A percentile compares a stretch with the other conserved stretches of the same genome.
Conservation (phyloP, 345 rosid species). For the Brassica carinata region DNA sequence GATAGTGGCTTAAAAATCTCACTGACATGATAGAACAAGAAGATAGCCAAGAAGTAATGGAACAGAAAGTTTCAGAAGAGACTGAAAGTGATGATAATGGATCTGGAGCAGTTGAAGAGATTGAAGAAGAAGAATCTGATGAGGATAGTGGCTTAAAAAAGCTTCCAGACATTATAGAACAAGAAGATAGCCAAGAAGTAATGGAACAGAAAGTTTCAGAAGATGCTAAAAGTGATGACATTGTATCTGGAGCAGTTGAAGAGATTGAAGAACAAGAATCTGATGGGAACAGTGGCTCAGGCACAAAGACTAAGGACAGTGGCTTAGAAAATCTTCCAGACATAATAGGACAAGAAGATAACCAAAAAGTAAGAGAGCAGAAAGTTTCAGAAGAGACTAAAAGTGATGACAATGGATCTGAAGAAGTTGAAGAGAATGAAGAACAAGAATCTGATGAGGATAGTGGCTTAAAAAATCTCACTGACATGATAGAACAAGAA, state of each 20-base stretch:
- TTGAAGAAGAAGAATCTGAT: slow-evolving; percentile 15
- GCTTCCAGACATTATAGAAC: not conserved
- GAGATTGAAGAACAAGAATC: not conserved
- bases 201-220: too few relatives aligned
- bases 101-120: not conserved
- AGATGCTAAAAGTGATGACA: too few relatives aligned
- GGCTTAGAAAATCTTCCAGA: too few relatives aligned
- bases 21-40: slow-evolving; percentile 4
- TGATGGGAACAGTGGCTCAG: slow-evolving; percentile 1
- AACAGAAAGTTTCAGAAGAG: slow-evolving; percentile 3
- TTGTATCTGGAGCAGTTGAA: too few relatives aligned
- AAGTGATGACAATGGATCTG: too few relatives aligned
- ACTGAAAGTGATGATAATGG: too few relatives aligned
- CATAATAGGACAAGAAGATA: too few relatives aligned
- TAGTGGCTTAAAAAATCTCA: not conserved
- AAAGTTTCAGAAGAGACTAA: too few relatives aligned
- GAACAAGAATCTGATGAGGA: not conserved
- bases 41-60: not conserved
- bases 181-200: too few relatives aligned
- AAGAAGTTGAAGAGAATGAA: too few relatives aligned
- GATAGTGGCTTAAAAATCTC: not conserved
- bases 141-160: not conserved
- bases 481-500: not conserved
- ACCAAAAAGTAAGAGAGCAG: too few relatives aligned
- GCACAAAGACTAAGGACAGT: too few relatives aligned